These are phyloP conservation scores for Kwoniella europaea DNA, from an alignment of 768 basidiomycete genomes.

Conservation along the genomic window DNA sequence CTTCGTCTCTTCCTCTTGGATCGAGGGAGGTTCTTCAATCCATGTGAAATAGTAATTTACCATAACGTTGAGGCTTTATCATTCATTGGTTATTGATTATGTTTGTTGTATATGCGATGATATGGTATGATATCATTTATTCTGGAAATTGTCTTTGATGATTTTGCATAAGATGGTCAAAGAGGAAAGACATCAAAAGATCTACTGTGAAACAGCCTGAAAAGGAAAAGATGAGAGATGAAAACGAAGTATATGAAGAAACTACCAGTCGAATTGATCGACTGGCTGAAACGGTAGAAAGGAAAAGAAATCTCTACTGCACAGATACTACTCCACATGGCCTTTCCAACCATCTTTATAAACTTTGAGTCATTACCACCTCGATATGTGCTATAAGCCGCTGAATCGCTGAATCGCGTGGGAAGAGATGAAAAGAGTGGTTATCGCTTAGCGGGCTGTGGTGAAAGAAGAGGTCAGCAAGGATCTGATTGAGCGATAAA, in stretches of 20 bases:
- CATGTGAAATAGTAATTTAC: too few species aligned
- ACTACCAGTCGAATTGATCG: too few species aligned
- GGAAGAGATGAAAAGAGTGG: neutral
- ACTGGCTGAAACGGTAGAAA: neutral
- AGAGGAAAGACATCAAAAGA: neutral
- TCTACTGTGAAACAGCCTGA: neutral
- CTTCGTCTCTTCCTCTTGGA: neutral
- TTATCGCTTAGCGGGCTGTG: conserved; percentile 26
- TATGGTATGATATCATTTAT: neutral
- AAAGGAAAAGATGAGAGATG: too few species aligned
- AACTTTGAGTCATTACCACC: too few species aligned
- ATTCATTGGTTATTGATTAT: too few species aligned
- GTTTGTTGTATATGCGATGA: conserved; percentile 3
- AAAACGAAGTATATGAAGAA: too few species aligned
- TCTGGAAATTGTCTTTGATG: neutral
- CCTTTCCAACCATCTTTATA: too few species aligned
- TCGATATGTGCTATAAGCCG: too few species aligned
- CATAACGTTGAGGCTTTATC: too few species aligned
- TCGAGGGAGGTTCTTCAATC: neutral
- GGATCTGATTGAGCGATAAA: neutral
- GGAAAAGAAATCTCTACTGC: neutral
- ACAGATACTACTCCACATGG: too few species aligned
- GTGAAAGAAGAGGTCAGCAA: neutral
- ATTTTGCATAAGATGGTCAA: neutral
- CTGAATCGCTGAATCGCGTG: too few species aligned